Base-by-base conservation (phyloP, 2,329 filamentous ascomycete genomes). In the Ilyonectria sp. region DNA sequence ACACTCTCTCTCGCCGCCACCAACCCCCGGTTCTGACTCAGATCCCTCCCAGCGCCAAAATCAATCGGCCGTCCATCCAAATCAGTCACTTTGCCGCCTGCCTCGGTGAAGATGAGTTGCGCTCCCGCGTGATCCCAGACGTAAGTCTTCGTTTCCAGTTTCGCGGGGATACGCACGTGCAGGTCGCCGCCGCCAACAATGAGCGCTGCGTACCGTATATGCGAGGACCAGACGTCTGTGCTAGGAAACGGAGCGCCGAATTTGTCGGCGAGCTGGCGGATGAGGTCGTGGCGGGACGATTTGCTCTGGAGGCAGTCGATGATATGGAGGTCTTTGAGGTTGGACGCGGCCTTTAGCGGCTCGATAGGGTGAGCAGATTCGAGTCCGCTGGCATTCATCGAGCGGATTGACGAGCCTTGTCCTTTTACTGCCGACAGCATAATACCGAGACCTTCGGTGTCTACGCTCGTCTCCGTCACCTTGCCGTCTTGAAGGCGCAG, bases 111-210 rank as follows among this genome's bases (percentile, higher is more conserved):
- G 33, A 89, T 79, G 63, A 90, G 78, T 82, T 89, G 88, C 1
- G 87, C 86, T 6, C 87, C 87, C 0, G 87, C 87, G 68, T 90
- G 87, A 68, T 90, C 87, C 87, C 87, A 83, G 43, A 82, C 73
- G 57, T 75, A 79, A 63, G 79, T 78, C 40, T 67, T 69, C 19
- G 71, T 64, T 7, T 56, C 60, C 17, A 47, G 47, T 1, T 60
- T 62, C 17, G 70, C 60, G 11, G 77, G 79, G 13, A 81, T 69
- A 6, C 81, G 76, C 26, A 83, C 63, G 55, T 80, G 76, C 31
- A 80, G 64, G 67, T 82, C 77, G 9, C 77, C 80, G 19, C 79
- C 79, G 50, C 81, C 81, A 17, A 82, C 54, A 40, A 82, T 75
- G 29, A 83, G 74, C 17, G 79, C 75, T 19, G 79, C 79, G 63